Base-by-base conservation (phyloP, 371 early-diverging fungal genomes). In the Mortierella sp. region DNA sequence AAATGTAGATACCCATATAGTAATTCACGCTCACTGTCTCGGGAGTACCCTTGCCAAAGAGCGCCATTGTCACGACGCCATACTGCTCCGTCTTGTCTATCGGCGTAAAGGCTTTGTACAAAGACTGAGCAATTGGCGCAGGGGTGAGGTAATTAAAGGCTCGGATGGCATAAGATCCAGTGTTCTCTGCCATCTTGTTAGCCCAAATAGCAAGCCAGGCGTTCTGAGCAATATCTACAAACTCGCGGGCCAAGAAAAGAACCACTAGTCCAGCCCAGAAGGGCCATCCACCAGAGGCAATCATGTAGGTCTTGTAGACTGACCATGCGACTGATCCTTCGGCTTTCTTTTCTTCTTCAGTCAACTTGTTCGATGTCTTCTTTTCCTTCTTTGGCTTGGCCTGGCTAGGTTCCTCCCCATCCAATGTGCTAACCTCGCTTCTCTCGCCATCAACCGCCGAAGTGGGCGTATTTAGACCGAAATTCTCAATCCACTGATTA, bases 261-360 rank as follows among this genome's bases (percentile, higher is more conserved):
- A 84, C 7, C 0, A 85, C 29, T 5, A 85, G 61, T 16, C 72
- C 30, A 1, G 84, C 7, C 83, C 88, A 88, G 68, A 82, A 86
- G 2, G 69, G 19, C 26, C 57, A 75, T 0, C 92, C 92, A 29
- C 92, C 92, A 1, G 88, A 84, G 1, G 91, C 88, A 19, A 69
- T 55, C 47, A 89, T 84, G 62, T 92, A 93, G 1, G 84, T 81
- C 14, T 66, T 65, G 64, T 92, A 91, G 9, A 89, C 86, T 0
- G 81, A 48, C 74, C 83, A 81, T 0, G 83, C 60, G 7, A 93
- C 89, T 51, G 87, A 75, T 12, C 93, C 93, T 43, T 86, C 85
- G 1, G 84, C 86, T 28, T 88, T 85, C 19, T 81, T 83, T 72
- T 92, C 94, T n/a, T 89, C 90, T 59, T 83, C 62, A 47, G 88